Evolutionary conservation across 192 early-diverging fungal genomes (phyloP).

Genomic region (Kappamyces sp.): DNA sequence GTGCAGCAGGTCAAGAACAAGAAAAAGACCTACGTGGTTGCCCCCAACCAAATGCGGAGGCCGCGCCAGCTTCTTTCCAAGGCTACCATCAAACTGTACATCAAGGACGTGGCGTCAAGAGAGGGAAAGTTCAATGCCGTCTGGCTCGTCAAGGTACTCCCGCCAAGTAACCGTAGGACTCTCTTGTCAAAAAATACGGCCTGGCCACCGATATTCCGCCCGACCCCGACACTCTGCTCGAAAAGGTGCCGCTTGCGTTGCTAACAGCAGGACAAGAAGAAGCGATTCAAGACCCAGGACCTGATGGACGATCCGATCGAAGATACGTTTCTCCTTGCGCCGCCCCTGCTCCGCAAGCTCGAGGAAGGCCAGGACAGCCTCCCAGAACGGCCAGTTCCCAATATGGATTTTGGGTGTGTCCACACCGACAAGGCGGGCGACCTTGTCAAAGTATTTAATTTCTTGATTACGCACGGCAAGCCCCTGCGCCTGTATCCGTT

Average conservation of each 20-base stretch:
- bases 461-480: conserved; percentile 51
- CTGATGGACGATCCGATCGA: conserved; percentile 67
- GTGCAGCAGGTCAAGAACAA: conserved; percentile 30
- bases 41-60: conserved; percentile 23
- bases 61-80: conserved; percentile 65
- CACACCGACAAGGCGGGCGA: conserved; percentile 36
- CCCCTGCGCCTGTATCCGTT: conserved; percentile 64
- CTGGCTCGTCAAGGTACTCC: conserved; percentile 57
- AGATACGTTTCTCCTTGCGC: conserved; percentile 64
- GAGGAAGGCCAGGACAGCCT: conserved; percentile 26
- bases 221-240: conserved; percentile 14
- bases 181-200: conserved; percentile 41
- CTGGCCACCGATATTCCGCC: conserved; percentile 26
- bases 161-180: conserved; percentile 15
- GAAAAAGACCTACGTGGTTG: conserved; percentile 13
- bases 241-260: conserved; percentile 4
- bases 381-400: conserved; percentile 35
- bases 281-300: conserved; percentile 9
- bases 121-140: conserved; percentile 69
- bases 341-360: conserved; percentile 31
- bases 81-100: conserved; percentile 62
- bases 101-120: conserved; percentile 57
- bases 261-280: not conserved
- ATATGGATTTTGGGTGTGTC: conserved; percentile 37
- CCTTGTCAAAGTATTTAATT: conserved; percentile 60